Conservation (phyloP, 2,329 filamentous ascomycete genomes). For the Aphanocladium album region DNA sequence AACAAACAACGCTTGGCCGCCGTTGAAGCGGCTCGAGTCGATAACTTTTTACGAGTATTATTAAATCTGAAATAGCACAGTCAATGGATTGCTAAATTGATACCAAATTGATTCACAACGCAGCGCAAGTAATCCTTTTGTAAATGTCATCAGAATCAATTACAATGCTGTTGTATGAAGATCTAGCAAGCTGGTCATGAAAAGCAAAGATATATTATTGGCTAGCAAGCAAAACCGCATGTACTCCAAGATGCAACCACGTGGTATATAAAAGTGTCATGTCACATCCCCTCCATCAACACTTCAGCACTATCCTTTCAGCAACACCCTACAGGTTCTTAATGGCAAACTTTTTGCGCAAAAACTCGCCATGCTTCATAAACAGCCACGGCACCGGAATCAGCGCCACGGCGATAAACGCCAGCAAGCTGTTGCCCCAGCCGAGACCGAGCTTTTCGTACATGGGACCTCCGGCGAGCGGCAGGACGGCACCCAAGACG, state of each 20-base stretch:
- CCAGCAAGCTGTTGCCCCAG: slow-evolving; percentile 45
- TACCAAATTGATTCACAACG: too few species aligned
- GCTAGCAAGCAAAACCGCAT: neutral
- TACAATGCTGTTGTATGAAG: neutral
- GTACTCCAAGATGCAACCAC: neutral
- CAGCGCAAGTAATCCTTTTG: too few species aligned
- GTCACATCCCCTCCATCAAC: too few species aligned
- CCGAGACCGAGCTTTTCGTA: slow-evolving; percentile 41
- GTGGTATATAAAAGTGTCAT: neutral
- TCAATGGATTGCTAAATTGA: slow-evolving; percentile 5
- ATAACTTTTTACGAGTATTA: neutral
- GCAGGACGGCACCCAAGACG: slow-evolving; percentile 59
- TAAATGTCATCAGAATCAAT: neutral
- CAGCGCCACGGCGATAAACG: slow-evolving; percentile 41
- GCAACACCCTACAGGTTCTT: slow-evolving; percentile 27
- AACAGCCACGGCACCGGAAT: slow-evolving; percentile 42
- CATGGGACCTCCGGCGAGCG: slow-evolving; percentile 51
- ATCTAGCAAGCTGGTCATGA: neutral
- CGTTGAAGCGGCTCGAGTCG: neutral
- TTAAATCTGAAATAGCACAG: slow-evolving; percentile 1
- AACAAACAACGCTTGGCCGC: neutral
- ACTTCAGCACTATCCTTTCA: neutral
- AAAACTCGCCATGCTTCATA: slow-evolving; percentile 39
- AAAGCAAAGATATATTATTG: neutral
- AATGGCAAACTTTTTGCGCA: slow-evolving; percentile 34